Evolutionary conservation across 176 grass and related monocot genomes (phyloP).

Genomic region (Raddia guianensis): DNA sequence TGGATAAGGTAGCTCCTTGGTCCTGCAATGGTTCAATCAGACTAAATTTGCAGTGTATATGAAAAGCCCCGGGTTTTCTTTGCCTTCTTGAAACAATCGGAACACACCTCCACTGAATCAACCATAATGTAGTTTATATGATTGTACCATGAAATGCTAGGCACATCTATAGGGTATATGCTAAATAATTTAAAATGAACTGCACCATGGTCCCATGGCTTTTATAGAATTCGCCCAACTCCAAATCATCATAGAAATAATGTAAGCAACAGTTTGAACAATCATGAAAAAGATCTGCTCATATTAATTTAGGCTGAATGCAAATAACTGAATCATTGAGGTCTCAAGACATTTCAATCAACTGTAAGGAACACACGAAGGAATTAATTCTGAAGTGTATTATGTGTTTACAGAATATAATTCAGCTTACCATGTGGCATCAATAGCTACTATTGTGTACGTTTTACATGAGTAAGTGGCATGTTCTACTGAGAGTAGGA

Average conservation of each 20-base stretch:
- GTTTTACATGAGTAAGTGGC: not conserved
- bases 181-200: slow-evolving; percentile 7
- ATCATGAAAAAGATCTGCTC: not conserved
- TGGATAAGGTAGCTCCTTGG: slow-evolving; percentile 62
- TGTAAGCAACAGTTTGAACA: not conserved
- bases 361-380: not conserved
- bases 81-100: slow-evolving; percentile 15
- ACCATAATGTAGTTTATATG: not conserved
- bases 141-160: slow-evolving; percentile 10
- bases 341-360: slow-evolving; percentile 16
- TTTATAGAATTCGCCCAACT: not conserved
- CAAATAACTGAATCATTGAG: not conserved
- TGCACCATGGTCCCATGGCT: not conserved
- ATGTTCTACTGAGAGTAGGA: not conserved
- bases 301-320: slow-evolving; percentile 9
- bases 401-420: not conserved
- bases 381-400: not conserved
- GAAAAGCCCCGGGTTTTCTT: not conserved
- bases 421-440: not conserved
- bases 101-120: not conserved
- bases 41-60: slow-evolving; percentile 24
- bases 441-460: not conserved
- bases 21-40: slow-evolving; percentile 26
- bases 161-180: not conserved
- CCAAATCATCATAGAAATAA: not conserved